Evolutionary conservation across 108 stramenopile species (phyloP).

Genomic region (Nannochloropsis oceanica): DNA sequence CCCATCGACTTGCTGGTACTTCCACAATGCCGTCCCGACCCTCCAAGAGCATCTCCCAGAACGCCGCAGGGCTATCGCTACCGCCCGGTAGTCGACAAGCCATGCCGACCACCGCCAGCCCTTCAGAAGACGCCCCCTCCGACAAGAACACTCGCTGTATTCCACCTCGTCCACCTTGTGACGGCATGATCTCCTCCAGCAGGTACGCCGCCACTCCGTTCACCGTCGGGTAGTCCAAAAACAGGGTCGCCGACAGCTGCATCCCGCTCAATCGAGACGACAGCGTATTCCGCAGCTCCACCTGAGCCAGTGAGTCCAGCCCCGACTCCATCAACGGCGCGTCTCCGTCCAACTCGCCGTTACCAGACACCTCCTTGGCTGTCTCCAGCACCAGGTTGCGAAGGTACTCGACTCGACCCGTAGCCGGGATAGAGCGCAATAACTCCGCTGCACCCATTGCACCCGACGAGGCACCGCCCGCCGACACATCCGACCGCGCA

Average conservation of each 20-base stretch:
- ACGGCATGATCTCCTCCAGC: background rate
- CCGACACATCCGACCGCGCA: background rate
- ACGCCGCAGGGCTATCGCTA: slow-evolving; percentile 33
- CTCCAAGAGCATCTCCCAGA: slow-evolving; percentile 24
- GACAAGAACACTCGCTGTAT: background rate
- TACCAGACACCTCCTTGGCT: background rate
- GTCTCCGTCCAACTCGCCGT: background rate
- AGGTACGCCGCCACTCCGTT: background rate
- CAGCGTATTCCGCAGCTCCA: background rate
- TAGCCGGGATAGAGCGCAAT: background rate
- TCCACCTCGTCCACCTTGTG: background rate
- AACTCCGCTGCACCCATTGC: background rate
- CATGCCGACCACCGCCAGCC: slow-evolving; percentile 30
- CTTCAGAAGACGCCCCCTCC: background rate
- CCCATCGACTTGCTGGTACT: slow-evolving; percentile 24
- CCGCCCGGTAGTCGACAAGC: slow-evolving; percentile 39
- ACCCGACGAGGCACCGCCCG: background rate
- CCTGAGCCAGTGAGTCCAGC: background rate
- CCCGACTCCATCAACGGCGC: background rate
- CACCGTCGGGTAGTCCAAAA: background rate
- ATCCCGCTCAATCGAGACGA: background rate
- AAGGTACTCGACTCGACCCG: background rate
- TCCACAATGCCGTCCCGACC: slow-evolving; percentile 14
- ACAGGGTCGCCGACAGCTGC: background rate
- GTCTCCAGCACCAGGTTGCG: background rate